Base-by-base conservation (phyloP, 192 early-diverging fungal species). In the Physocladia obscura region DNA sequence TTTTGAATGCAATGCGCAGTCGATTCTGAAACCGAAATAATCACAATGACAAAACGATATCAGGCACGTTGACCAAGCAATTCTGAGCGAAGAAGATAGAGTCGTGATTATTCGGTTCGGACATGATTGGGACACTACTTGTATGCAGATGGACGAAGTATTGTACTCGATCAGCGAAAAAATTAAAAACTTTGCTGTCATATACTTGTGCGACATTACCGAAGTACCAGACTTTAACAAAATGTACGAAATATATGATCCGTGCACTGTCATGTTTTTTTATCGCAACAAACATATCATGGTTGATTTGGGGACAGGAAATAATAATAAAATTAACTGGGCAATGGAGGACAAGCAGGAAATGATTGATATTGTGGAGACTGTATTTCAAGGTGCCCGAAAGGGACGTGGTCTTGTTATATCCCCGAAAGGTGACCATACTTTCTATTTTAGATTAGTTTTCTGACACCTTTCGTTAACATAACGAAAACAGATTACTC, bases 271-370 rank as follows among this genome's bases (percentile, higher is more conserved):
- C 30, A 99, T 99, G 97, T 96, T 99, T 80, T 97, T 80, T 60
- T 81, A 79, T 61, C 58, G 40, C 40, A 97, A 97, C 81, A 95
- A 96, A 77, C 97, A 97, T 62, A 98, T 99, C 67, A 94, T 97
- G 95, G 87, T 99, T 27, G 97, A 99, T 88, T 74, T 98, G 34
- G 97, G 97, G 17, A 99, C 97, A 0, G 97, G 97, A 61, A 95
- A 99, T 76, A 99, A 99, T 83, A 99, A 99, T 81, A 99, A 99
- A 79, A 92, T 99, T 74, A 93, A 95, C 69, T 97, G 96, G 96
- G 86, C 93, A 2, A 76, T 99, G 29, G 91, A 93, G 49, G 93
- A 96, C 64, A 90, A 93, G 62, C 92, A 97, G 76, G 97, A 99
- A 73, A 78, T 99, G 81, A 97, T 99, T 63, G 96, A 96, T 67